These are phyloP conservation scores for Pseudogymnoascus sp. DNA, from an alignment of 2,329 filamentous ascomycete genomes.

Conservation along the genomic window DNA sequence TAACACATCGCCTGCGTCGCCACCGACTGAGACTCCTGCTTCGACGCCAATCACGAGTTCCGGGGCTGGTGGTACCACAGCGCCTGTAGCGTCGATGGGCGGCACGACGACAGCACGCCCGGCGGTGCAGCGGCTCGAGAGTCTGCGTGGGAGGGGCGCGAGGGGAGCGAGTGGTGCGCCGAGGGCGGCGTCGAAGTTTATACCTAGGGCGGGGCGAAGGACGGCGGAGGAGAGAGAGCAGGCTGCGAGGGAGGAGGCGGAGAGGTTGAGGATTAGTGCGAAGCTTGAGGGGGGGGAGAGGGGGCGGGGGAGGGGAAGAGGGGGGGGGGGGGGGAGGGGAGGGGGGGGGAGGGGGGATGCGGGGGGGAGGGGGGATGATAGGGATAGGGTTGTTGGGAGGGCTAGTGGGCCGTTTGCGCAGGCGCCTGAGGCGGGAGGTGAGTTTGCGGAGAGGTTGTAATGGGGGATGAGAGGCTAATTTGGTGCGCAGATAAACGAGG, in stretches of 20 bases:
- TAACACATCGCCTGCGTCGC: conserved; percentile 23
- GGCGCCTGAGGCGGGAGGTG: conserved; percentile 20
- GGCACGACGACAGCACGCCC: background rate
- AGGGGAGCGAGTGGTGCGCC: conserved; percentile 2
- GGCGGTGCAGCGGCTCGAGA: background rate
- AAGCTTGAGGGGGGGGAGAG: conserved; percentile 12
- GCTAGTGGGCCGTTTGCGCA: conserved; percentile 20
- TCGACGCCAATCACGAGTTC: conserved; percentile 18
- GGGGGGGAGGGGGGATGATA: conserved; percentile 4
- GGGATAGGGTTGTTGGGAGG: conserved; percentile 3
- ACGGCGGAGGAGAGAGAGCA: conserved; percentile 17
- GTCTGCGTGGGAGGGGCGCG: background rate
- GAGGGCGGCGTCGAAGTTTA: conserved; percentile 24
- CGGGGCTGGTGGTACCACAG: background rate
- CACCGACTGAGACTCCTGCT: conserved; percentile 26
- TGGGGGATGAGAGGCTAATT: background rate
- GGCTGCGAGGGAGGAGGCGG: conserved; percentile 14
- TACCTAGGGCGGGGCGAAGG: conserved; percentile 25
- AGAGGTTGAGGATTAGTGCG: conserved; percentile 12
- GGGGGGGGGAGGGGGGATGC: conserved; percentile 18
- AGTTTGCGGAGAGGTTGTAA: conserved; percentile 9
- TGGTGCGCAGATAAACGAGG: background rate
- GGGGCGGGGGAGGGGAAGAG: conserved; percentile 9
- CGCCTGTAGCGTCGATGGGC: background rate
- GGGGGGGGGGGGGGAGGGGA: conserved; percentile 10